These are phyloP conservation scores for Botryotinia narcissicola DNA, from an alignment of 2,329 filamentous ascomycete genomes.

Conservation along the genomic window DNA sequence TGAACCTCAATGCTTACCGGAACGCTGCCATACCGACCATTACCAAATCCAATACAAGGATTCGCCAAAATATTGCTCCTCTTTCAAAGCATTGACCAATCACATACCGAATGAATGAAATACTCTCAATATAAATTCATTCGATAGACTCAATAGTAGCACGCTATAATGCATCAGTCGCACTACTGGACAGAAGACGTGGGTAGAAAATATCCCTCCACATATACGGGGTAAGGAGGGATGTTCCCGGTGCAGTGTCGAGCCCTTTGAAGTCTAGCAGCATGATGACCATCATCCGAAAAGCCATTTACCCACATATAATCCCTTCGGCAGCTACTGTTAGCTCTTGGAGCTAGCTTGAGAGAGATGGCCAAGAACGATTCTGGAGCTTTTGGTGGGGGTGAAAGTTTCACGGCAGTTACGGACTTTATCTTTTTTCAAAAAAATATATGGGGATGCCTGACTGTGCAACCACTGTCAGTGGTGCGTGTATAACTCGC, in stretches of 20 bases:
- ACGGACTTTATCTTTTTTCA: not conserved
- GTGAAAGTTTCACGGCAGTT: too few species aligned
- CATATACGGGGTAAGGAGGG: not conserved
- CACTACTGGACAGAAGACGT: not conserved
- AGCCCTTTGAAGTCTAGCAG: not conserved
- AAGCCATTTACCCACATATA: not conserved
- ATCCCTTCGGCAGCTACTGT: not conserved
- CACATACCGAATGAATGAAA: not conserved
- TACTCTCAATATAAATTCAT: not conserved
- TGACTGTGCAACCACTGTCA: not conserved
- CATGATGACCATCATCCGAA: not conserved
- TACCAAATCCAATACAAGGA: not conserved
- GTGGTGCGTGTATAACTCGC: not conserved
- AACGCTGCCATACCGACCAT: not conserved
- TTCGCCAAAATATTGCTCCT: not conserved
- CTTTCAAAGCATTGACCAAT: not conserved
- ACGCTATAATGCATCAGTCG: not conserved
- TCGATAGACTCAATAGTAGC: not conserved
- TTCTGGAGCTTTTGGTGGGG: not conserved
- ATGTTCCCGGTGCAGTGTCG: not conserved
- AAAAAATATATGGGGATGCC: not conserved
- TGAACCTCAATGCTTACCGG: not conserved
- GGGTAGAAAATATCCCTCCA: not conserved
- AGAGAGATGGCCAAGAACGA: not conserved
- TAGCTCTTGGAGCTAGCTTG: not conserved